Base-by-base conservation (phyloP, 2,329 filamentous ascomycete genomes). In the Ophiostoma populinum region DNA sequence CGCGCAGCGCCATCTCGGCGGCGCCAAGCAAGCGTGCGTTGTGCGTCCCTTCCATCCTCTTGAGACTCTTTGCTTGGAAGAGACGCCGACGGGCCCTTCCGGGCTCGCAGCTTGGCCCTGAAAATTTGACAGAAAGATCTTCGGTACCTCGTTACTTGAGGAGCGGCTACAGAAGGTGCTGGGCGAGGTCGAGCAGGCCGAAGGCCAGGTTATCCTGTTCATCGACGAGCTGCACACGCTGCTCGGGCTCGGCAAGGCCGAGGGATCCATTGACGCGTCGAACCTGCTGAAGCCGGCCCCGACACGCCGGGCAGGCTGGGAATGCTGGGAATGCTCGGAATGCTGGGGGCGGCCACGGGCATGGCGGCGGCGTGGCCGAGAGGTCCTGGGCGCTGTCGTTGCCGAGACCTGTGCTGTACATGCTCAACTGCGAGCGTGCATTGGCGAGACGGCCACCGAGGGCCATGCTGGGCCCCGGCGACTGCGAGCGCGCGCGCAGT, bases 271-370 rank as follows among this genome's bases (percentile, higher is more conserved):
- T 42, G 90, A 98, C 58, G 90, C 90, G 1, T 92, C 82, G 43
- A 95, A 95, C 51, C 62, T 95, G 6, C 62, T 95, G 31, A 98
- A 95, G 55, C 90, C 90, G 18, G 85, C 87, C n/a, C n/a, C n/a
- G 24, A 27, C 8, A 5, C 26, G 15, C 27, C 33, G 1, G 36
- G 32, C 8, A 34, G 19, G n/a, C n/a, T n/a, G n/a, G n/a, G n/a
- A n/a, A n/a, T n/a, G n/a, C n/a, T n/a, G n/a, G n/a, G n/a, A n/a
- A n/a, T n/a, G n/a, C n/a, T n/a, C n/a, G n/a, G n/a, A n/a, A n/a
- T n/a, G n/a, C n/a, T n/a, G 0, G 40, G 35, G 3, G 34, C 26
- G 1, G 54, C 53, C 32, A 65, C 47, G 2, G 67, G 60, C 53
- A 68, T 65, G 8, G 56, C 56, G 0, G 66, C 66, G 1, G 70